phyloP scores from a whole-genome alignment of 2,329 filamentous ascomycete genomes.

The Fusarium nematophilum region DNA sequence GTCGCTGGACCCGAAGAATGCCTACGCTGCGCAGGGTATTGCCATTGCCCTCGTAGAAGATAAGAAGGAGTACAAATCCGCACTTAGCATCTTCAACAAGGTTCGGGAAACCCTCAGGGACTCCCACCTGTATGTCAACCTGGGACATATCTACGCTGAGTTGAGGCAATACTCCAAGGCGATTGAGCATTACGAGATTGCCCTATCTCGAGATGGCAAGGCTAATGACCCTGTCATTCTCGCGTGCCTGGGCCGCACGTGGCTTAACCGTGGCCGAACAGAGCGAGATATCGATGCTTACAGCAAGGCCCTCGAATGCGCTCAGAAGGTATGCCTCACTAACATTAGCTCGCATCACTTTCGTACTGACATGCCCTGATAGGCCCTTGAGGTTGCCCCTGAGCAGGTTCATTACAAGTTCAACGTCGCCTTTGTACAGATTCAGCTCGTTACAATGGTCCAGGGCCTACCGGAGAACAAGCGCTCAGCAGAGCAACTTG shows the following conservation, averaged over 20 bases:
- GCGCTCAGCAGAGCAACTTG: conserved; percentile 81
- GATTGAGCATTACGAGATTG: conserved; percentile 93
- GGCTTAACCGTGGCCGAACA: conserved; percentile 80
- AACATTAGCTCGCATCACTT: neutral
- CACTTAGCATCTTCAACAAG: conserved; percentile 89
- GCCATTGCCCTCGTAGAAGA: conserved; percentile 95
- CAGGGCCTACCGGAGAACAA: conserved; percentile 80
- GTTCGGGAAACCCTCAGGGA: conserved; percentile 92
- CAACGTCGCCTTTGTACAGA: conserved; percentile 97
- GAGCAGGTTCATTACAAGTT: conserved; percentile 94
- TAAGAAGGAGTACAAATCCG: conserved; percentile 86
- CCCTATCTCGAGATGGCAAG: conserved; percentile 81
- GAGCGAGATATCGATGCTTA: conserved; percentile 70
- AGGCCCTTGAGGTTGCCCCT: conserved; percentile 81
- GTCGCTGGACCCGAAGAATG: conserved; percentile 93
- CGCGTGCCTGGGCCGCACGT: conserved; percentile 87
- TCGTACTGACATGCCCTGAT: conserved; percentile 21
- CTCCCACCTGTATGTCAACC: conserved; percentile 87
- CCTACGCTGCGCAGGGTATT: conserved; percentile 94
- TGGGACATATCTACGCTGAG: conserved; percentile 93
- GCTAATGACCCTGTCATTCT: conserved; percentile 80
- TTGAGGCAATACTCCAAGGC: conserved; percentile 90
- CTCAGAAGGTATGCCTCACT: conserved; percentile 66
- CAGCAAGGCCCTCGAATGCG: conserved; percentile 68
- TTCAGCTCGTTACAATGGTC: conserved; percentile 87